A percentile compares a stretch with the other conserved stretches of the same genome.
Evolutionary conservation across 2,329 filamentous ascomycete species (phyloP).

Genomic region (Sporothrix brasiliensis): DNA sequence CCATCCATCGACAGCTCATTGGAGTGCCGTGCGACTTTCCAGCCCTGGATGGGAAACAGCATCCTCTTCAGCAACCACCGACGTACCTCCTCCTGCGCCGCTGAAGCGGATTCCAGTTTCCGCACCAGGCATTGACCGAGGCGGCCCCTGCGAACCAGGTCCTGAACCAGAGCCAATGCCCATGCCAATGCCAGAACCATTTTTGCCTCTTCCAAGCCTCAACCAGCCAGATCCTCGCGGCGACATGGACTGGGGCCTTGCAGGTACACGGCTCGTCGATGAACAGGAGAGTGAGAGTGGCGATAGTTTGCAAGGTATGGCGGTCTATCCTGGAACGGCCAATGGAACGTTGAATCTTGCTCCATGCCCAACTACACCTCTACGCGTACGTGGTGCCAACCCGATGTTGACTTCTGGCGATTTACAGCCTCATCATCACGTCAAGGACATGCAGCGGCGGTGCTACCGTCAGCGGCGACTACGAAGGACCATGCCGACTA

Average conservation of each 20-base stretch:
- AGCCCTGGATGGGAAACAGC: conserved; percentile 22
- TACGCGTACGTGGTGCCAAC: neutral
- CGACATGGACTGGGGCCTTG: conserved; percentile 20
- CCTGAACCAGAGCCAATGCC: no score
- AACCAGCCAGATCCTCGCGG: conserved; percentile 24
- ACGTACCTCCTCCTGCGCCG: neutral
- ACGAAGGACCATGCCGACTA: neutral
- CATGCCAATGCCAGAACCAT: neutral
- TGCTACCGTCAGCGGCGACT: neutral
- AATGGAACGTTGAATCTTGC: neutral
- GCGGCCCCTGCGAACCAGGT: neutral
- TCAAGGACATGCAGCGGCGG: conserved; percentile 8
- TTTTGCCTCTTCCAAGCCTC: conserved; percentile 23
- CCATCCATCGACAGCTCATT: neutral
- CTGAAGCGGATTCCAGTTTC: neutral
- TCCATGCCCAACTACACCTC: neutral
- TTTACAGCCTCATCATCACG: conserved; percentile 25
- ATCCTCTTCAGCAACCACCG: neutral
- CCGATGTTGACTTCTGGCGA: conserved; percentile 27
- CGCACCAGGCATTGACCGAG: no score
- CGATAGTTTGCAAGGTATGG: conserved; percentile 25
- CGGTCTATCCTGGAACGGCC: neutral
- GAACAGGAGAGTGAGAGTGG: neutral
- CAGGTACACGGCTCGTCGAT: neutral
- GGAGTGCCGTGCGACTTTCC: neutral